phyloP scores from a whole-genome alignment of 345 rosid genomes.

The Garcia nutans region DNA sequence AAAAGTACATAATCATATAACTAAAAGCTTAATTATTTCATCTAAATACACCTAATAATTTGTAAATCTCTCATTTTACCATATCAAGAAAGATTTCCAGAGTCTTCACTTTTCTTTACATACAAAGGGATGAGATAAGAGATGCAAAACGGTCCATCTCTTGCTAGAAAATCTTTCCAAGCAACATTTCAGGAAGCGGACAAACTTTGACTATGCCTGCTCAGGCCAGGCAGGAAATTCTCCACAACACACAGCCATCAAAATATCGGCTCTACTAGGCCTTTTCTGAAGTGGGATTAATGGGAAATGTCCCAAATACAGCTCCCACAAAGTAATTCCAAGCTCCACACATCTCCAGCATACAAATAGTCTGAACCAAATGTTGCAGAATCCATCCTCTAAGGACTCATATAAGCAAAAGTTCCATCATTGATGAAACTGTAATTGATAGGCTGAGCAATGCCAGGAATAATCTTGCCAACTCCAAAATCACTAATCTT shows the following conservation, averaged over 20 bases:
- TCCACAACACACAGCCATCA: slow-evolving; percentile 5
- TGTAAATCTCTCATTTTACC: slow-evolving; percentile 11
- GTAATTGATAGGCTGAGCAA: not conserved
- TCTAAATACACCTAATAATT: slow-evolving; percentile 7
- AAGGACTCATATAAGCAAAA: slow-evolving; percentile 24
- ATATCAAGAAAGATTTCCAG: not conserved
- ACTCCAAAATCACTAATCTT: slow-evolving; percentile 26
- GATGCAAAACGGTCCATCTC: slow-evolving; percentile 20
- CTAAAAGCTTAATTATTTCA: slow-evolving; percentile 3
- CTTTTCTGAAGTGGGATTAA: not conserved
- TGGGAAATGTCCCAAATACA: slow-evolving; percentile 24
- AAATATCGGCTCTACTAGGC: slow-evolving; percentile 21
- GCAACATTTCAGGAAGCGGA: slow-evolving; percentile 26
- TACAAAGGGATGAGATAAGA: slow-evolving; percentile 16
- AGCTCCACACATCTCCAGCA: slow-evolving; percentile 24
- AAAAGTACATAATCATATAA: not conserved
- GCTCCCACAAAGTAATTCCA: slow-evolving; percentile 31
- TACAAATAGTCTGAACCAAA: slow-evolving; percentile 4
- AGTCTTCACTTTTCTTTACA: no score
- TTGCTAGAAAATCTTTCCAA: slow-evolving; percentile 25
- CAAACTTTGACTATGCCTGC: slow-evolving; percentile 19
- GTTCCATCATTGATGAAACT: not conserved
- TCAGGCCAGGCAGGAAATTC: slow-evolving; percentile 15
- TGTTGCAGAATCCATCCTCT: slow-evolving; percentile 14
- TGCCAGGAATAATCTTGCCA: not conserved